A percentile compares a stretch with the other conserved stretches of the same genome.
phyloP scores from a whole-genome alignment of 257 asterid genomes.

The Nicotiana undulata region DNA sequence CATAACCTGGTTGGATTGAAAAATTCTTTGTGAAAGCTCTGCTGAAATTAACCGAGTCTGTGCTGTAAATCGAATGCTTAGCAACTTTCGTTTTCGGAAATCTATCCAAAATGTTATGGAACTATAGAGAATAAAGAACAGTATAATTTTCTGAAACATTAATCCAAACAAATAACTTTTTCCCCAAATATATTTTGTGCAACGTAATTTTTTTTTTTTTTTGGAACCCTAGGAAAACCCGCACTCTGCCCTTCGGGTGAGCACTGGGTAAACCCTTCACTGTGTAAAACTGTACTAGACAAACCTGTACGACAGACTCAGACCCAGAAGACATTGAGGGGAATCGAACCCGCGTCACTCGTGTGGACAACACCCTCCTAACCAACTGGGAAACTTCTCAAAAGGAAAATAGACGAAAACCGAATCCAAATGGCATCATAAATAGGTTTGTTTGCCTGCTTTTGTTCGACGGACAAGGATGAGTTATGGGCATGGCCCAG shows the following conservation, averaged over 20 bases:
- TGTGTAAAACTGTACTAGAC: no score
- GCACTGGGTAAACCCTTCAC: no score
- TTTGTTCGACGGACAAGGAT: neutral
- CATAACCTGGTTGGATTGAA: no score
- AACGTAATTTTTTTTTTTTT: no score
- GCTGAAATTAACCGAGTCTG: neutral
- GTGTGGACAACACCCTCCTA: no score
- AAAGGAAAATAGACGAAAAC: neutral
- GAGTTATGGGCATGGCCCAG: neutral
- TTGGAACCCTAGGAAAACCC: no score
- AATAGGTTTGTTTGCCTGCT: neutral
- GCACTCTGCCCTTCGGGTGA: no score
- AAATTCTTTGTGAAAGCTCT: neutral
- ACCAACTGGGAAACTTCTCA: no score
- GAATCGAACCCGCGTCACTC: no score
- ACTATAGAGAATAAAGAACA: neutral
- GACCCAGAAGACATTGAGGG: no score
- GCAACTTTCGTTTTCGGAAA: neutral
- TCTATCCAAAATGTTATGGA: neutral
- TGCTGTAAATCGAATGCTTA: neutral
- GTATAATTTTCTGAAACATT: no score
- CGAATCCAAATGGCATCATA: neutral
- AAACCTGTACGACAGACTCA: no score
- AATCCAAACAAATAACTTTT: neutral
- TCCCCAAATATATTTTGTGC: neutral